These are phyloP conservation scores for Penicillium crystallinum DNA, from an alignment of 495 filamentous ascomycete species.

Conservation along the genomic window DNA sequence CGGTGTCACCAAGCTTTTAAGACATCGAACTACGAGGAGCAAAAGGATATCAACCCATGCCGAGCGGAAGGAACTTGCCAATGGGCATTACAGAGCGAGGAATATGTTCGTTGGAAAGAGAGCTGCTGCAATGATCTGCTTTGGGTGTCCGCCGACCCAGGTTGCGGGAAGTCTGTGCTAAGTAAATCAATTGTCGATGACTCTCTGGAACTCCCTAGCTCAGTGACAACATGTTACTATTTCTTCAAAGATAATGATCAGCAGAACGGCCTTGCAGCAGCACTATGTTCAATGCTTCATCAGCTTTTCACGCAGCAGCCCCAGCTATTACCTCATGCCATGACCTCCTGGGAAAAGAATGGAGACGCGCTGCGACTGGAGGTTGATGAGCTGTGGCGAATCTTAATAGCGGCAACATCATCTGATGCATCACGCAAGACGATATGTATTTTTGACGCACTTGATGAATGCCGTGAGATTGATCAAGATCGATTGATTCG, in stretches of 20 bases:
- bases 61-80: too few species aligned
- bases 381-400: slow-evolving; percentile 24
- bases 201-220: slow-evolving; percentile 7
- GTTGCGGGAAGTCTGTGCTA: slow-evolving; percentile 45
- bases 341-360: slow-evolving; percentile 24
- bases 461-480: slow-evolving; percentile 34
- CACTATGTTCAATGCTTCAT: slow-evolving; percentile 38
- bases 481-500: slow-evolving; percentile 20
- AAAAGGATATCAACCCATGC: too few species aligned
- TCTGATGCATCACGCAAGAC: too few species aligned
- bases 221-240: slow-evolving; percentile 36
- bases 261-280: slow-evolving; percentile 26
- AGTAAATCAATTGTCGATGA: slow-evolving; percentile 8
- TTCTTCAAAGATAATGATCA: slow-evolving; percentile 44
- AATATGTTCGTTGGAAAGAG: too few species aligned
- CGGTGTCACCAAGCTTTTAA: too few species aligned
- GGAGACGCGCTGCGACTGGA: slow-evolving; percentile 18
- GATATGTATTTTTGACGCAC: slow-evolving; percentile 37
- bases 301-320: slow-evolving; percentile 25
- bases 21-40: too few species aligned
- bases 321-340: slow-evolving; percentile 21
- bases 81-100: too few species aligned
- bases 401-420: slow-evolving; percentile 7
- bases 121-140: too few species aligned
- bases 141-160: slow-evolving; percentile 17